phyloP scores from a whole-genome alignment of 208 protist species.

The Histomonas meleagridis region DNA sequence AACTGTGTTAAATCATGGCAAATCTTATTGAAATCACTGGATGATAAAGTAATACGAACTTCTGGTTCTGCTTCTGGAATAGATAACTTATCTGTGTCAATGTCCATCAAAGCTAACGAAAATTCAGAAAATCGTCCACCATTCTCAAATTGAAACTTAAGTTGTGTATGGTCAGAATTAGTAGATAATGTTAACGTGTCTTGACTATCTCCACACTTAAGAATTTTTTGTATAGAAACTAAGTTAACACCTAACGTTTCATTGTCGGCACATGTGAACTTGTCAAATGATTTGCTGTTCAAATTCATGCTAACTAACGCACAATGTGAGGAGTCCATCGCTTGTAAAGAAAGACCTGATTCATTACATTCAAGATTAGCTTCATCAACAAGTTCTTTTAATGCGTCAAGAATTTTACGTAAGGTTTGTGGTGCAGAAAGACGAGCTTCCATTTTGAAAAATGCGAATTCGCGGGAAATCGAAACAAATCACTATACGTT shows the following conservation, averaged over 20 bases:
- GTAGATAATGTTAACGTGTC: not conserved
- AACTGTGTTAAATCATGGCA: not conserved
- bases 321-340: not conserved
- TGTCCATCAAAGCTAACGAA: constrained; percentile 23
- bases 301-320: not conserved
- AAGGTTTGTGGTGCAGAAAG: not conserved
- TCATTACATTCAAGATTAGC: constrained; percentile 16
- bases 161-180: not conserved
- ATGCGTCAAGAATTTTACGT: constrained; percentile 5
- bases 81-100: not conserved
- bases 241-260: not conserved
- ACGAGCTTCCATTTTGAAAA: no score
- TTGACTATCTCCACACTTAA: constrained; percentile 18
- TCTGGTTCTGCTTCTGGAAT: not conserved
- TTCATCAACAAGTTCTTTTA: not conserved
- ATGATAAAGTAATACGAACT: not conserved
- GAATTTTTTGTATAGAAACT: not conserved
- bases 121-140: not conserved
- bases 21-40: constrained; percentile 7
- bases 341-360: not conserved
- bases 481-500: no score
- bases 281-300: not conserved
- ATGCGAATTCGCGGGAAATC: no score
- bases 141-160: constrained; percentile 12
- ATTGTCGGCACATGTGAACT: not conserved